phyloP scores from a whole-genome alignment of 768 basidiomycete species.

The Dacryopinax primogenitus region DNA sequence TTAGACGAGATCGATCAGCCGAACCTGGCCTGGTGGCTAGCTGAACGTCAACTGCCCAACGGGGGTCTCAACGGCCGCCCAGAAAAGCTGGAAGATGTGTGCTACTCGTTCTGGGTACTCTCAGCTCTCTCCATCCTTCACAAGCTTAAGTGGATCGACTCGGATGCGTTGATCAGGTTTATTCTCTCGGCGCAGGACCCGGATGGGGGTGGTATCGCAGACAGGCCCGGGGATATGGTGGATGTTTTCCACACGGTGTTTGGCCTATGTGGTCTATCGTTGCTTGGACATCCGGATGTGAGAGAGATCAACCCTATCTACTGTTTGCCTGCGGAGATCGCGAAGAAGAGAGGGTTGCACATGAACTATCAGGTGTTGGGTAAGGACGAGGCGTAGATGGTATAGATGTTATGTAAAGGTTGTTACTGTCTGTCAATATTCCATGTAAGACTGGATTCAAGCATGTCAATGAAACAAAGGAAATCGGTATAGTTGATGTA shows the following conservation, averaged over 20 bases:
- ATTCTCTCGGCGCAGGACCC: slow-evolving; percentile 87
- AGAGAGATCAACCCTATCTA: slow-evolving; percentile 86
- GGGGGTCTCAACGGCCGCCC: slow-evolving; percentile 96
- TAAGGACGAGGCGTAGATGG: background rate
- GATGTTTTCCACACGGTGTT: slow-evolving; percentile 98
- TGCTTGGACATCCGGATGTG: slow-evolving; percentile 75
- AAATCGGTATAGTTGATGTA: too few relatives aligned
- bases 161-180: slow-evolving; percentile 60
- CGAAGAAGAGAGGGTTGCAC: slow-evolving; percentile 50
- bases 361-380: slow-evolving; percentile 14
- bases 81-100: slow-evolving; percentile 94
- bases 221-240: slow-evolving; percentile 81
- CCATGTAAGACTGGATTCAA: background rate
- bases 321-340: slow-evolving; percentile 78
- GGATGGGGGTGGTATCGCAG: slow-evolving; percentile 86
- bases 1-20: slow-evolving; percentile 63
- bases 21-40: slow-evolving; percentile 85
- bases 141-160: slow-evolving; percentile 77
- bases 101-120: slow-evolving; percentile 95
- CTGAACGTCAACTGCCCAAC: slow-evolving; percentile 82
- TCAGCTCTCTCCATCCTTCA: slow-evolving; percentile 75
- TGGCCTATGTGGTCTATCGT: slow-evolving; percentile 72
- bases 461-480: too few relatives aligned
- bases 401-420: background rate
- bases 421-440: background rate